These are phyloP conservation scores for Ampelocalamus luodianensis DNA, from an alignment of 176 grass and related monocot genomes.

Conservation along the genomic window DNA sequence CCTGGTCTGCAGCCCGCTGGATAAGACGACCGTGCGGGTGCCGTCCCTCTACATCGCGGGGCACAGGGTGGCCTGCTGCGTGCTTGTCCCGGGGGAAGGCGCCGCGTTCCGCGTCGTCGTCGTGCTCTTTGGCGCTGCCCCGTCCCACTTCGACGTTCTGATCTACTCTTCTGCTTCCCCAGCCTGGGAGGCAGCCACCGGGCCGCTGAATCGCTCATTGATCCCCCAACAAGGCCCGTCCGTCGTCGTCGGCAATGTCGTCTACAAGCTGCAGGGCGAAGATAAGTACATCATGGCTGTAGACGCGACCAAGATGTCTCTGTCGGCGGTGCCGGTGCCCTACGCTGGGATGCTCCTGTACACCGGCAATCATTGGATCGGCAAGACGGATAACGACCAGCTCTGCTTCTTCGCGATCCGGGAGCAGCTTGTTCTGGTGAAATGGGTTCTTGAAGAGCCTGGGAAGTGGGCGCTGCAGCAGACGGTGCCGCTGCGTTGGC, in stretches of 20 bases:
- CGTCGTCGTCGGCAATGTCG: conserved; percentile 44
- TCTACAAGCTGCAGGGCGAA: conserved; percentile 52
- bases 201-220: not conserved
- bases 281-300: conserved; percentile 52
- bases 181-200: conserved; percentile 31
- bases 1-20: conserved; percentile 45
- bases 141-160: conserved; percentile 23
- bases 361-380: conserved; percentile 52
- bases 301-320: conserved; percentile 31
- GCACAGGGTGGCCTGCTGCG: conserved; percentile 21
- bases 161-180: conserved; percentile 21
- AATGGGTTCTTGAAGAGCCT: conserved; percentile 35
- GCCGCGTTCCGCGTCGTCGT: conserved; percentile 43
- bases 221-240: conserved; percentile 29
- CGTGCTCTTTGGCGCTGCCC: conserved; percentile 34
- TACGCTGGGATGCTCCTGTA: not conserved
- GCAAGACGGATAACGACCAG: conserved; percentile 46
- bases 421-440: conserved; percentile 25
- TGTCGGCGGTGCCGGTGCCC: conserved; percentile 50
- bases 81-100: not conserved
- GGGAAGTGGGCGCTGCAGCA: conserved; percentile 43
- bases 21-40: conserved; percentile 2
- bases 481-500: conserved; percentile 5
- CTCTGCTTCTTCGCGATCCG: conserved; percentile 57
- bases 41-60: not conserved